Percentiles rank a stretch among this genome's conserved stretches.
phyloP scores from a whole-genome alignment of 768 basidiomycete species.

The Termitomyces sp. region DNA sequence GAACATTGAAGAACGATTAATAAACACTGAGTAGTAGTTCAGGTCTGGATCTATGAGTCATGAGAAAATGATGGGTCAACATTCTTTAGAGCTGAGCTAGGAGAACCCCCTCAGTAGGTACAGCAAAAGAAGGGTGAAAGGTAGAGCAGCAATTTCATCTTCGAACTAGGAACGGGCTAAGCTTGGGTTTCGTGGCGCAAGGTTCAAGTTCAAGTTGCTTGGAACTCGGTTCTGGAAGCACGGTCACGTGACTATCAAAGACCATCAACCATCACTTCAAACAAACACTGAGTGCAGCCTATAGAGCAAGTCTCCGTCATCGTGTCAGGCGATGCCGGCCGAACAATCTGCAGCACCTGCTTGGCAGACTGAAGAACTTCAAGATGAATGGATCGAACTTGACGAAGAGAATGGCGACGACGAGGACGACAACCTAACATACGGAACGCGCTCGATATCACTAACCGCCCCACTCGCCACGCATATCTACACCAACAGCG shows the following conservation, averaged over 20 bases:
- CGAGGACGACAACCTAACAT: slow-evolving; percentile 34
- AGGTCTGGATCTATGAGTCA: no score
- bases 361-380: slow-evolving; percentile 88
- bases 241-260: slow-evolving; percentile 20
- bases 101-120: no score
- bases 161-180: background rate
- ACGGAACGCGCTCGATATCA: slow-evolving; percentile 56
- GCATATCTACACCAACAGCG: slow-evolving; percentile 45
- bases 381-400: slow-evolving; percentile 86
- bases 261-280: slow-evolving; percentile 9
- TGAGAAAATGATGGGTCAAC: no score
- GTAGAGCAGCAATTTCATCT: background rate
- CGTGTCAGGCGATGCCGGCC: slow-evolving; percentile 28
- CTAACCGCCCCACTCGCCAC: slow-evolving; percentile 55
- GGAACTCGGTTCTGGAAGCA: no score
- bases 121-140: no score
- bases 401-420: slow-evolving; percentile 38
- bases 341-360: slow-evolving; percentile 40
- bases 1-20: background rate
- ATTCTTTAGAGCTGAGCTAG: no score
- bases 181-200: slow-evolving; percentile 2
- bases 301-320: slow-evolving; percentile 7
- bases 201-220: no score
- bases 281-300: background rate
- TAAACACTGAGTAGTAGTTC: background rate